These are phyloP conservation scores for Psilocybe tampanensis DNA, from an alignment of 768 basidiomycete species.

Conservation along the genomic window DNA sequence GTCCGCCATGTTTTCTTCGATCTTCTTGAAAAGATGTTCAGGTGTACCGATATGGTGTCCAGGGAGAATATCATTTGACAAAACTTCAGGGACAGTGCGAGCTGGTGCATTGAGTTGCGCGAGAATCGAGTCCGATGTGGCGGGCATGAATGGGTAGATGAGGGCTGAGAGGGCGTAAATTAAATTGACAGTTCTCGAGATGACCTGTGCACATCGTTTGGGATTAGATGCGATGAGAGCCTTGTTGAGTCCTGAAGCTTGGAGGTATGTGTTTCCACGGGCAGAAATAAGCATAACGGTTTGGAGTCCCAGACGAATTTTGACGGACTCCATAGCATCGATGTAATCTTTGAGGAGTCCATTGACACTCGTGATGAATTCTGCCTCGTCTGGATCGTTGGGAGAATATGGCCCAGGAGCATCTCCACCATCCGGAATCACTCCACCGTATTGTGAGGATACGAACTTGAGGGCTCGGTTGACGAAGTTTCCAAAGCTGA, in stretches of 20 bases:
- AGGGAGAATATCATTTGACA: slow-evolving; percentile 81
- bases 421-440: slow-evolving; percentile 81
- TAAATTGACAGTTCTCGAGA: slow-evolving; percentile 88
- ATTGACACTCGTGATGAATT: slow-evolving; percentile 85
- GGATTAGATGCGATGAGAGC: slow-evolving; percentile 82
- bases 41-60: slow-evolving; percentile 88
- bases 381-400: slow-evolving; percentile 64
- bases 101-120: slow-evolving; percentile 88
- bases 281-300: slow-evolving; percentile 89
- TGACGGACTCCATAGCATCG: slow-evolving; percentile 88
- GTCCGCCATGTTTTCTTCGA: slow-evolving; percentile 88
- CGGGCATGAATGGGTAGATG: slow-evolving; percentile 96
- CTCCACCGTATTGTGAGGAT: slow-evolving; percentile 76
- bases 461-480: slow-evolving; percentile 95
- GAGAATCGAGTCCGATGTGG: slow-evolving; percentile 80
- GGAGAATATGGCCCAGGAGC: slow-evolving; percentile 68
- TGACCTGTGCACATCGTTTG: slow-evolving; percentile 84
- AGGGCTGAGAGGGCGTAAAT: slow-evolving; percentile 89
- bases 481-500: slow-evolving; percentile 95
- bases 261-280: slow-evolving; percentile 93
- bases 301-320: slow-evolving; percentile 85
- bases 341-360: slow-evolving; percentile 75
- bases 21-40: slow-evolving; percentile 90
- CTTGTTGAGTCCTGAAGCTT: slow-evolving; percentile 89
- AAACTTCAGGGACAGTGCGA: slow-evolving; percentile 70